phyloP scores from a whole-genome alignment of 2,329 filamentous ascomycete species.

The Neopestalotiopsis sp. region DNA sequence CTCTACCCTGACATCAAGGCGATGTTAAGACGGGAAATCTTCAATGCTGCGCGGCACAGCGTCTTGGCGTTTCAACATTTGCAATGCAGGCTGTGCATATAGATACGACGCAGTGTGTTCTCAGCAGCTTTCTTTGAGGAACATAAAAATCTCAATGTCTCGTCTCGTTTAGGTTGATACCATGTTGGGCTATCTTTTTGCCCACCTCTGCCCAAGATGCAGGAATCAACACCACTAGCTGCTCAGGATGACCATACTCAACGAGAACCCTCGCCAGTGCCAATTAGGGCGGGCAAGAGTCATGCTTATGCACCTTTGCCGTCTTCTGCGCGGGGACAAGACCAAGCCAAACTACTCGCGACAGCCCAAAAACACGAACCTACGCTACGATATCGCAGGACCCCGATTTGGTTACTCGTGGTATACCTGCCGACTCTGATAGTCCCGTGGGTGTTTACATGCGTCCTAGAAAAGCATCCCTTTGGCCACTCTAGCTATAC shows the following conservation, averaged over 20 bases:
- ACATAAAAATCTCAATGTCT: background rate
- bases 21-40: background rate
- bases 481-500: background rate
- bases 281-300: background rate
- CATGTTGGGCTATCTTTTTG: background rate
- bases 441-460: constrained; percentile 23
- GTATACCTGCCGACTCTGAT: constrained; percentile 25
- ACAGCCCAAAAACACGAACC: constrained; percentile 7
- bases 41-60: background rate
- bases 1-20: background rate
- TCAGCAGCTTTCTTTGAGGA: background rate
- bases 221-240: constrained; percentile 3
- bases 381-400: constrained; percentile 20
- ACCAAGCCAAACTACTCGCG: no score
- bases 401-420: constrained; percentile 16
- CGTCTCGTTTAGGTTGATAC: background rate
- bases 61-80: background rate
- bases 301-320: background rate
- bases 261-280: background rate
- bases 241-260: background rate
- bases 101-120: background rate
- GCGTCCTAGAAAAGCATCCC: constrained; percentile 20
- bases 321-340: background rate
- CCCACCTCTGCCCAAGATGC: background rate
- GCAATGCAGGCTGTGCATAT: background rate